Evolutionary conservation across 441 rosid genomes (phyloP).

Genomic region (Gossypium lobatum): DNA sequence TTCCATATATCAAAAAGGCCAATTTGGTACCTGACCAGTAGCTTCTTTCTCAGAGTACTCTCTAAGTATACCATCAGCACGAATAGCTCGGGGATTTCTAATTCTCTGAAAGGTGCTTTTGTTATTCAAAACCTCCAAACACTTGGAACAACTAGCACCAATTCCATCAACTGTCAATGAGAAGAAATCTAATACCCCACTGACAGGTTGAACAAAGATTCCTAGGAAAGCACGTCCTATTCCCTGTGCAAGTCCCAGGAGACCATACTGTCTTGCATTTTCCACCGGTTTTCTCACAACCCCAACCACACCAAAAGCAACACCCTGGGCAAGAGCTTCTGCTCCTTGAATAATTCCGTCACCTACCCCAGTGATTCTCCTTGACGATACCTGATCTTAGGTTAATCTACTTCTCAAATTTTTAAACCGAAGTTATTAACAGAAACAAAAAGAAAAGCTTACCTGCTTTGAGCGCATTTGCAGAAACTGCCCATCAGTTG

Average conservation of each 20-base stretch:
- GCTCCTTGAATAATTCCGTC: conserved; percentile 96
- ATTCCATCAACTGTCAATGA: conserved; percentile 95
- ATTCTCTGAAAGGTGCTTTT: conserved; percentile 64
- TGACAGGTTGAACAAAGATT: conserved; percentile 83
- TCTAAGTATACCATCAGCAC: conserved; percentile 68
- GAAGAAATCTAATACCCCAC: conserved; percentile 94
- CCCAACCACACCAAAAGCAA: conserved; percentile 98
- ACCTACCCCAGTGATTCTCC: conserved; percentile 94
- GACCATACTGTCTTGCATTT: conserved; percentile 88
- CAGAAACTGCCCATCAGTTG: conserved; percentile 95
- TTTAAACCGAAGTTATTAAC: neutral
- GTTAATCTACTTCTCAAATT: conserved; percentile 13
- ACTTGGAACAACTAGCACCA: conserved; percentile 93
- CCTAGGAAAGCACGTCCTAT: conserved; percentile 90
- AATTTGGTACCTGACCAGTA: conserved; percentile 69
- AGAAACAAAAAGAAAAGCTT: conserved; percentile 15
- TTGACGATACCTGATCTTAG: conserved; percentile 69
- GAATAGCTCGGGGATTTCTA: conserved; percentile 91
- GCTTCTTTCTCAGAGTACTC: conserved; percentile 91
- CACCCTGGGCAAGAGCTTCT: conserved; percentile 98
- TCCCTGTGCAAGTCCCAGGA: conserved; percentile 94
- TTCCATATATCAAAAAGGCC: neutral
- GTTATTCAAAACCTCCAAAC: conserved; percentile 70
- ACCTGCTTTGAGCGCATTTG: conserved; percentile 96
- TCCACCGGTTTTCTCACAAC: conserved; percentile 92